Evolutionary conservation across 139 green algal species (phyloP).

Genomic region (Auxenochlorella protothecoides): DNA sequence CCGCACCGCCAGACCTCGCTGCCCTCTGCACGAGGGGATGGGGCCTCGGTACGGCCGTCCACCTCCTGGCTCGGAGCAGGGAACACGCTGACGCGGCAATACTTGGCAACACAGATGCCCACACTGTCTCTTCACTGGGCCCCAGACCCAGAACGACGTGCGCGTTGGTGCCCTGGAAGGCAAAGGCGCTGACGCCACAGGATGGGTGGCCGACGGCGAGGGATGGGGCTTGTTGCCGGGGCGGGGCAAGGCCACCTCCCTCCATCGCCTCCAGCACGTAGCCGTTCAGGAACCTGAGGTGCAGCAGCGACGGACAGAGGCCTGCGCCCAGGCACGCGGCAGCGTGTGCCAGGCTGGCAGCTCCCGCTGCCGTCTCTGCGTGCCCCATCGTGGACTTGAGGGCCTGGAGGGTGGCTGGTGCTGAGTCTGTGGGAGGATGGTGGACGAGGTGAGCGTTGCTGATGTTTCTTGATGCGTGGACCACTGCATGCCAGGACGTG

Average conservation of each 20-base stretch:
- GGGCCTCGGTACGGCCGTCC: no score
- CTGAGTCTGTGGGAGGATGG: no score
- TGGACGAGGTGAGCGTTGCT: no score
- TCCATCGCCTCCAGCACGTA: constrained; percentile 25
- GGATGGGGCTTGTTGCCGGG: no score
- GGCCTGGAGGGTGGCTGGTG: no score
- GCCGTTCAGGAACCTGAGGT: constrained; percentile 35
- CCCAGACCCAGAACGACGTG: constrained; percentile 16
- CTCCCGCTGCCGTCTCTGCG: no score
- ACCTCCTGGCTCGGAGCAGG: no score
- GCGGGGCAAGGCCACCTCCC: not conserved
- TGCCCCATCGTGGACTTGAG: no score
- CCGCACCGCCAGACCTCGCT: not conserved
- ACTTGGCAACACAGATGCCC: not conserved
- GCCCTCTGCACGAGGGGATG: not conserved
- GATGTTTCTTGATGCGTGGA: no score
- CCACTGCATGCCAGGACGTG: no score
- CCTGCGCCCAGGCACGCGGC: not conserved
- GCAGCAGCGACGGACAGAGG: not conserved
- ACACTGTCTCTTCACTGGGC: not conserved
- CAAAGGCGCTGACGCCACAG: constrained; percentile 51
- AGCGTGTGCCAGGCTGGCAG: no score
- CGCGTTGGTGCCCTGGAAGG: constrained; percentile 59
- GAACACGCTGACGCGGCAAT: no score
- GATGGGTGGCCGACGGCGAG: not conserved